Evolutionary conservation across 495 filamentous ascomycete species (phyloP), one percentile per base, ranked within the genome.

Genomic region (Annulohypoxylon nitens): DNA sequence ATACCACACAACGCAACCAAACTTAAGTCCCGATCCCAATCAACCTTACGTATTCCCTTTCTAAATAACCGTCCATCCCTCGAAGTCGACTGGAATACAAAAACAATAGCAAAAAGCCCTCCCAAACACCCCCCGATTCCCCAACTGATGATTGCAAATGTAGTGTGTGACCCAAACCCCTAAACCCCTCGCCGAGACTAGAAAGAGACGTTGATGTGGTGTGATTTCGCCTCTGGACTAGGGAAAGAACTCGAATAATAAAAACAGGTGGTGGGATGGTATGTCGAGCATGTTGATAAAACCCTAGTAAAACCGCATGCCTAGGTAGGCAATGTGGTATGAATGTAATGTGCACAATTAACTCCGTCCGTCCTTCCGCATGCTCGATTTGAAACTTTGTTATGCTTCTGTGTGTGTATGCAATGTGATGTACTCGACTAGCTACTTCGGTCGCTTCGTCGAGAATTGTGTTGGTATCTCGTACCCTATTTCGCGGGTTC

Each of bases 311-410:
- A 3, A 47, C 25, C 26, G 12, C 58, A 47, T 33, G 58, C 58
- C n/a, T 1, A 26, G 11, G 6, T 45, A 20, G 26, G 41, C 59
- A 6, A 50, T 61, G 59, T 36, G 20, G 43, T 5, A 6, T 33
- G 50, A 30, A 33, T 54, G 14, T 16, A 20, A 57, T 57, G 33
- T 51, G 34, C 43, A 30, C 30, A 10, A 63, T 45, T 64, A 67
- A 54, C 53, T 67, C 39, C 50, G 34, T 67, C 26, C 51, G n/a
- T 43, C 39, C 64, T 12, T n/a, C 57, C 36, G 11, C 39, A 30
- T 33, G 50, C 23, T 54, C 25, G 50, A 33, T 25, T 54, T 11
- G 16, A 33, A 54, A 54, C 18, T 45, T 37, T 60, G n/a, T 4
- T 47, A 60, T 60, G 36, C 57, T 60, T 6, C 3, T 59, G 36